Conservation (phyloP, 768 basidiomycete genomes). For the Fomitopsis pulvina region DNA sequence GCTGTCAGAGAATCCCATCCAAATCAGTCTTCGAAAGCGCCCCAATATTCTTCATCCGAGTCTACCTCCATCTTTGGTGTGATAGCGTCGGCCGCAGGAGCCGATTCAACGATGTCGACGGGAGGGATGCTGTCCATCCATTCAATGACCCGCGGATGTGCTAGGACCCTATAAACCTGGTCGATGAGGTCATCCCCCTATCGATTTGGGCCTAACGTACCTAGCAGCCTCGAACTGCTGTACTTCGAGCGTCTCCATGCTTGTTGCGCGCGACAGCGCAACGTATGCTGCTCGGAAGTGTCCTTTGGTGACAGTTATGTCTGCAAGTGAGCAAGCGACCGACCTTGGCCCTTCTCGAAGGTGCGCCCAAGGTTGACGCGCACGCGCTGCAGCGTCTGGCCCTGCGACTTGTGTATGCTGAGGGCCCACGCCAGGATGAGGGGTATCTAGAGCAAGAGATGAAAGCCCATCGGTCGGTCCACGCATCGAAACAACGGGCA, state of each 20-base stretch:
- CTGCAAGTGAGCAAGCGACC: no score
- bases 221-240: constrained; percentile 53
- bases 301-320: neutral
- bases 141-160: constrained; percentile 54
- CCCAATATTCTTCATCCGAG: constrained; percentile 19
- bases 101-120: constrained; percentile 11
- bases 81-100: neutral
- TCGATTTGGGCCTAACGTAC: constrained; percentile 28
- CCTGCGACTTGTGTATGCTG: constrained; percentile 86
- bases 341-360: constrained; percentile 81
- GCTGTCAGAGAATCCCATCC: no score
- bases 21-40: constrained; percentile 1
- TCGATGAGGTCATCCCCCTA: neutral
- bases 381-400: constrained; percentile 81
- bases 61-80: constrained; percentile 32
- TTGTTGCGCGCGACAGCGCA: constrained; percentile 67
- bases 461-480: neutral
- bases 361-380: constrained; percentile 69
- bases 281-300: constrained; percentile 46
- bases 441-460: constrained; percentile 33
- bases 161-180: constrained; percentile 48
- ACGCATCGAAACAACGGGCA: neutral
- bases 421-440: constrained; percentile 82
- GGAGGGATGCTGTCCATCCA: constrained; percentile 39
- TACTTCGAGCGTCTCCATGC: constrained; percentile 58